Evolutionary conservation across 257 asterid species (phyloP), one percentile per base, ranked within the genome.

Genomic region (Solanum stenotomum): DNA sequence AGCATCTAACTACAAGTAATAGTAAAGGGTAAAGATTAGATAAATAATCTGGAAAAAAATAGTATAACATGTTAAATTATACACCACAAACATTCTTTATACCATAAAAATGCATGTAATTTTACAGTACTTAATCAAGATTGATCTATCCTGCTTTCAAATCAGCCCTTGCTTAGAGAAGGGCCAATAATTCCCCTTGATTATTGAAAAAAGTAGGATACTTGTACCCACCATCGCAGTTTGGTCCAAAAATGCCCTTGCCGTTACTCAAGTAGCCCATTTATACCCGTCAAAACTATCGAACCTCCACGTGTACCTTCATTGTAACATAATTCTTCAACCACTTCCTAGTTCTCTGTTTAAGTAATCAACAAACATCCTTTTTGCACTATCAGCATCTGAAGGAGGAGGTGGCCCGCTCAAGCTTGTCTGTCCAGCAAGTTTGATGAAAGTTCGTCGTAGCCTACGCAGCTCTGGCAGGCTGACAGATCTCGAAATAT

Each of bases 321-420:
- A 11, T 23, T 23, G 59, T 77, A 18, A 37, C 29, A 3, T 33
- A 14, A 40, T 78, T 65, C 86, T 86, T 93, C 87, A 95, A 86
- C 87, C 59, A 75, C 89, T 91, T 56, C 94, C 95, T 46, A 96
- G 87, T 91, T 97, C 99, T 86, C 98, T 93, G 87, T 96, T 97
- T 91, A 97, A 93, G 92, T 97, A 97, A 94, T 97, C 99, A 86
- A 94, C 97, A 93, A 96, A 97, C 99, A 97, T 95, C 91, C 98
- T 94, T 92, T 96, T 97, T 46, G 96, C 97, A 87, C 96, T 96
- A 35, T 92, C 95, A 40, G 96, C 94, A 88, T 97, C 98, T 2
- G 97, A 93, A 42, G 99, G 96, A 40, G 98, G 98, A 7, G 98
- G 96, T 2, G 95, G 98, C 6, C 99, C 99, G 63, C 98, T 96